A percentile compares a stretch with the other conserved stretches of the same genome.
phyloP scores from a whole-genome alignment of 2,329 filamentous ascomycete species.

The Cercospora berteroae region DNA sequence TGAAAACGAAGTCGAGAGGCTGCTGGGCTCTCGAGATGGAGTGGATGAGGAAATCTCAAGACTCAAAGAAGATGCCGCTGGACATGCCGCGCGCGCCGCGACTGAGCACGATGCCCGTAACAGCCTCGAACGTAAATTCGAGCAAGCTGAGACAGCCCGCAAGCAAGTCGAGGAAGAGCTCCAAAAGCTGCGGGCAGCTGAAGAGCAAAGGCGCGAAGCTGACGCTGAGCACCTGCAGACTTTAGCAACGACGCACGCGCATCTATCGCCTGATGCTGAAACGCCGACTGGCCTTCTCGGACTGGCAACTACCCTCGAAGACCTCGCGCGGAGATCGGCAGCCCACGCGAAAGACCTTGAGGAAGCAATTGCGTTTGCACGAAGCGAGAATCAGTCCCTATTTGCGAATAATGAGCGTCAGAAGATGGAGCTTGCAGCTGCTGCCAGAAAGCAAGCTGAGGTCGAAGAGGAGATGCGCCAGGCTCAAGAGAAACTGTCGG shows the following conservation, averaged over 20 bases:
- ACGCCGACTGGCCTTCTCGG: slow-evolving; percentile 41
- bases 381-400: slow-evolving; percentile 47
- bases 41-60: slow-evolving; percentile 71
- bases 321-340: slow-evolving; percentile 44
- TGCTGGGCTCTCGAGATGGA: slow-evolving; percentile 78
- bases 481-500: slow-evolving; percentile 46
- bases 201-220: slow-evolving; percentile 53
- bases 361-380: slow-evolving; percentile 48
- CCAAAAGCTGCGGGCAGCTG: slow-evolving; percentile 57
- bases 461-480: slow-evolving; percentile 40
- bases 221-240: slow-evolving; percentile 36
- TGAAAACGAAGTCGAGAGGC: slow-evolving; percentile 86
- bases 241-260: slow-evolving; percentile 39
- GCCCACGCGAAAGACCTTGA: slow-evolving; percentile 47
- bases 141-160: slow-evolving; percentile 30
- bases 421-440: slow-evolving; percentile 36
- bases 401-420: slow-evolving; percentile 43
- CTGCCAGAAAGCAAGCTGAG: slow-evolving; percentile 36
- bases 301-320: slow-evolving; percentile 46
- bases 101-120: slow-evolving; percentile 63
- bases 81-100: slow-evolving; percentile 63
- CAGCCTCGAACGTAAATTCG: slow-evolving; percentile 53
- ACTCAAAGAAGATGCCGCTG: slow-evolving; percentile 51
- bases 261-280: slow-evolving; percentile 39
- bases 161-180: slow-evolving; percentile 37